Conservation (phyloP, 345 rosid genomes). For the Salix suchowensis region DNA sequence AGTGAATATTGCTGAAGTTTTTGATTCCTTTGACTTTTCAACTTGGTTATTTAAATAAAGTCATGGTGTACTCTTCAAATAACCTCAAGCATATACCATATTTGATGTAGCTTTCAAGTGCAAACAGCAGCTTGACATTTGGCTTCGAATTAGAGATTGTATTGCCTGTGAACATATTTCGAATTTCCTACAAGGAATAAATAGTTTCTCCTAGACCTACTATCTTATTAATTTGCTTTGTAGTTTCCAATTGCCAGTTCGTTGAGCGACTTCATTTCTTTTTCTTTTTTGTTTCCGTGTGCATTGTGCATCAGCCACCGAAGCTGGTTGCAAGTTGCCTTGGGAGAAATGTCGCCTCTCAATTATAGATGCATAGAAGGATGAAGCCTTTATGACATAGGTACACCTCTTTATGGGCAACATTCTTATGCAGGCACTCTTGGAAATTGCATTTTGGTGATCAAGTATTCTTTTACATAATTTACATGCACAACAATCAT, state of each 20-base stretch:
- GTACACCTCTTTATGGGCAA: not conserved
- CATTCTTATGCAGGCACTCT: too few relatives aligned
- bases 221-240: not conserved
- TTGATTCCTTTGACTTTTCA: not conserved
- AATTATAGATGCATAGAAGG: not conserved
- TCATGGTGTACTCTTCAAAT: not conserved
- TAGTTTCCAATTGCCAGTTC: not conserved
- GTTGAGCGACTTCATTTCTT: not conserved
- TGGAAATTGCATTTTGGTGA: too few relatives aligned
- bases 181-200: not conserved
- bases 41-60: not conserved
- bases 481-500: too few relatives aligned
- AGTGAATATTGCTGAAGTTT: not conserved
- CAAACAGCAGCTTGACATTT: not conserved
- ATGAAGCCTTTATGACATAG: not conserved
- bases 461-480: too few relatives aligned
- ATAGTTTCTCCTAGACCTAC: not conserved
- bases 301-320: not conserved
- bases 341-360: not conserved
- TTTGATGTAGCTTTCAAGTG: not conserved
- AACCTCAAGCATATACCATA: not conserved
- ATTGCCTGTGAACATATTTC: not conserved
- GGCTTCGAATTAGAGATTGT: not conserved
- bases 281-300: not conserved
- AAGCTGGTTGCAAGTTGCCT: not conserved